Evolutionary conservation across 345 rosid species (phyloP).

Genomic region (Populus euphratica): DNA sequence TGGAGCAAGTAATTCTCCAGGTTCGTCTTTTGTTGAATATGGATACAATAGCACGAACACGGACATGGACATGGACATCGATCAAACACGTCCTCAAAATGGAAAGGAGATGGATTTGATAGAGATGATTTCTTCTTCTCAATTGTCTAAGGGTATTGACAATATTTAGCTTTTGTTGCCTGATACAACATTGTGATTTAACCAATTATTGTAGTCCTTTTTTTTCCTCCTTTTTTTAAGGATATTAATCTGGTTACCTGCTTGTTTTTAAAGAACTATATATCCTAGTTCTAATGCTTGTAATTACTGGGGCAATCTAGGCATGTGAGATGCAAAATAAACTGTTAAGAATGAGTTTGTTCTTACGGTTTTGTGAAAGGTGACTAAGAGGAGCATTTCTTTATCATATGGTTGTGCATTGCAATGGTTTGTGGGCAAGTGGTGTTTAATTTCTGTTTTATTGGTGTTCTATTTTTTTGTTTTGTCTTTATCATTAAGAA

Average conservation of each 20-base stretch:
- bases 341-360: background rate
- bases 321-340: background rate
- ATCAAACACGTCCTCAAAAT: slow-evolving; percentile 23
- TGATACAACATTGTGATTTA: background rate
- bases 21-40: slow-evolving; percentile 13
- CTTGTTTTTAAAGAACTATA: background rate
- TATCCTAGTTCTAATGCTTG: background rate
- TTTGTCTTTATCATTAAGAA: no score
- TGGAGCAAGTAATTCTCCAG: slow-evolving; percentile 24
- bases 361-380: background rate
- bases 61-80: slow-evolving; percentile 10
- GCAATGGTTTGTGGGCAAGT: background rate
- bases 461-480: background rate
- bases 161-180: background rate
- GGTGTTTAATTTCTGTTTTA: slow-evolving; percentile 1
- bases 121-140: slow-evolving; percentile 80
- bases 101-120: slow-evolving; percentile 85
- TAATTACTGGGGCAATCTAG: background rate
- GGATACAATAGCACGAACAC: slow-evolving; percentile 17
- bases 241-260: background rate
- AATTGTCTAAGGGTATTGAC: slow-evolving; percentile 31
- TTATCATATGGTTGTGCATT: background rate
- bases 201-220: background rate
- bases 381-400: background rate
- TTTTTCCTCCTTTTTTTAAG: background rate